Conservation (phyloP, 2,329 filamentous ascomycete genomes). For the Nemania serpens region DNA sequence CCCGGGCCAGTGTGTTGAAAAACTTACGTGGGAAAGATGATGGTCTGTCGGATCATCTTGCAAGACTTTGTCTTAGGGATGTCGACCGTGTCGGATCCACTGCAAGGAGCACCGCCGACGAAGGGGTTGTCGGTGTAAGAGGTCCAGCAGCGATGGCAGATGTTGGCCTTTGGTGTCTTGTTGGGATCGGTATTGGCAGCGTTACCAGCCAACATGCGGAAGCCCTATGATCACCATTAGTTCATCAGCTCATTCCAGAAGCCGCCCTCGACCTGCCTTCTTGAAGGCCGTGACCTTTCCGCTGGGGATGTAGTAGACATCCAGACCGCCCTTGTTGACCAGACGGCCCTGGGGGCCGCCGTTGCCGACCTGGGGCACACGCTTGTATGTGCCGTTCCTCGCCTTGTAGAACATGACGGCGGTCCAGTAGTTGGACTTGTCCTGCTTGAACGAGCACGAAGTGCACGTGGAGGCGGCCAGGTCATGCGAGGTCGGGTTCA, state of each 20-base stretch:
- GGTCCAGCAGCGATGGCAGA: conserved; percentile 55
- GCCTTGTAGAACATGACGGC: conserved; percentile 52
- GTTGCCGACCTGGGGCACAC: conserved; percentile 51
- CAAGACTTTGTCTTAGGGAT: conserved; percentile 51
- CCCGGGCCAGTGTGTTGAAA: too few relatives aligned
- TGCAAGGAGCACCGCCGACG: conserved; percentile 55
- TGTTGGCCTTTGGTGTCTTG: conserved; percentile 47
- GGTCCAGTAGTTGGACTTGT: conserved; percentile 55
- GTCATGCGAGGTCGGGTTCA: conserved; percentile 46
- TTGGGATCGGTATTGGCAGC: conserved; percentile 48
- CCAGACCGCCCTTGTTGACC: conserved; percentile 50
- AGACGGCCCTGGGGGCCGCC: conserved; percentile 50
- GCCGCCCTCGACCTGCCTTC: conserved; percentile 36
- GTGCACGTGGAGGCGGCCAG: conserved; percentile 48
- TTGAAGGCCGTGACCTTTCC: conserved; percentile 50
- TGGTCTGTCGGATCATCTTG: conserved; percentile 59
- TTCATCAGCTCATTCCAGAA: not conserved
- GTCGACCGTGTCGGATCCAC: conserved; percentile 54
- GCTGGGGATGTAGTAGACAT: conserved; percentile 52
- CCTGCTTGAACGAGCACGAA: conserved; percentile 50
- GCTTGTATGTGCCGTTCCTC: conserved; percentile 49
- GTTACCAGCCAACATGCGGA: conserved; percentile 53
- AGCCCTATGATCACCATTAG: conserved; percentile 41
- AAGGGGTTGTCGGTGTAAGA: conserved; percentile 52
- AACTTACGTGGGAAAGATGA: conserved; percentile 53